phyloP scores from a whole-genome alignment of 2,329 filamentous ascomycete genomes.

The Nigrospora oryzae region DNA sequence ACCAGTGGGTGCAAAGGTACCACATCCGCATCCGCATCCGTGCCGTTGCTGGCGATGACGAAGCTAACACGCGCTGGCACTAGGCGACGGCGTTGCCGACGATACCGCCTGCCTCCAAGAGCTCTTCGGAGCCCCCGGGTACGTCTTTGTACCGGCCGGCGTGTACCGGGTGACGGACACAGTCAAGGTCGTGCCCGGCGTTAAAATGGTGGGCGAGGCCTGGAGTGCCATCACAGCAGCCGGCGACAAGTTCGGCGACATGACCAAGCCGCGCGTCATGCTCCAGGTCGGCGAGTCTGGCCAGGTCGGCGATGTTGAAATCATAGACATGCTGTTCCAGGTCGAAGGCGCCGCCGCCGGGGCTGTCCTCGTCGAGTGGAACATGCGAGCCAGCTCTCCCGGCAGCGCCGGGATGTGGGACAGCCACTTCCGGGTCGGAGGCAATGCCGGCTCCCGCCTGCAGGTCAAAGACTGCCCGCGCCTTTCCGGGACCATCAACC shows the following conservation, averaged over 20 bases:
- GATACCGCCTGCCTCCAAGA: conserved; percentile 13
- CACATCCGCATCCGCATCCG: no score
- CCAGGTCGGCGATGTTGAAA: conserved; percentile 56
- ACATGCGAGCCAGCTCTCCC: conserved; percentile 44
- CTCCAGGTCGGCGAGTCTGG: conserved; percentile 39
- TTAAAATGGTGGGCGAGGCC: conserved; percentile 42
- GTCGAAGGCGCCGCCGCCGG: conserved; percentile 60
- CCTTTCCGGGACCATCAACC: no score
- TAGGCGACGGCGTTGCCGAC: conserved; percentile 12
- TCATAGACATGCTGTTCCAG: conserved; percentile 59
- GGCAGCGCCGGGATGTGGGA: neutral
- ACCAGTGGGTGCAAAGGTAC: conserved; percentile 15
- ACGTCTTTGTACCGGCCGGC: conserved; percentile 15
- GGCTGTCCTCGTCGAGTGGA: conserved; percentile 66
- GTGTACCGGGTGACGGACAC: conserved; percentile 13
- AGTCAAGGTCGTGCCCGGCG: conserved; percentile 44
- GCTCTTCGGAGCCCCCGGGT: neutral
- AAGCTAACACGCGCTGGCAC: no score
- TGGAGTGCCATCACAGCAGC: neutral
- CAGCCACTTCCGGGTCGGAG: neutral
- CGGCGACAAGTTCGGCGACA: neutral
- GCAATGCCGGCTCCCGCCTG: no score
- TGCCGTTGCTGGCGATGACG: no score
- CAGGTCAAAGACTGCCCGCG: no score
- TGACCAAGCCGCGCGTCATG: neutral